phyloP scores from a whole-genome alignment of 83 land plant genomes.

The Picea engelmannii region DNA sequence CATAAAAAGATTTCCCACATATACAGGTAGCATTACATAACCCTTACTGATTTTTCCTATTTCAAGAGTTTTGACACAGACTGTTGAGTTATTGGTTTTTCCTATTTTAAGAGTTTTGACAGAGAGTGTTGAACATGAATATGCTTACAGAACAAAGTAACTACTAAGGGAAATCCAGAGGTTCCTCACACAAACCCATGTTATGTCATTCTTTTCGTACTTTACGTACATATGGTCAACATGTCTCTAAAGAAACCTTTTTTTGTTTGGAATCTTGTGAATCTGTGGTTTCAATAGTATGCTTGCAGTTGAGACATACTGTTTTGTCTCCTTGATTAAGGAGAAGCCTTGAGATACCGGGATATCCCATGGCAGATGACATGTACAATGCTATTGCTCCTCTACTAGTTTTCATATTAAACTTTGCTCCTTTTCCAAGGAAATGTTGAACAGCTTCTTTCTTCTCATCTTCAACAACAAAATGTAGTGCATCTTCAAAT shows the following conservation, averaged over 20 bases:
- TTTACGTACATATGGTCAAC: not conserved
- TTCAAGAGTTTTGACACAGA: no score
- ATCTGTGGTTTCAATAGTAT: not conserved
- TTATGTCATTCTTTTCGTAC: not conserved
- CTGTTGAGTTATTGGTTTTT: no score
- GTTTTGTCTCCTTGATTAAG: constrained; percentile 19
- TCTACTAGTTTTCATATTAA: constrained; percentile 31
- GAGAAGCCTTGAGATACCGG: constrained; percentile 38
- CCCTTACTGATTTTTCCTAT: no score
- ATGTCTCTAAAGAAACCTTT: not conserved
- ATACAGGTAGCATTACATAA: no score
- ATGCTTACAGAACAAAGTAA: not conserved
- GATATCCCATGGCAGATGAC: constrained; percentile 41
- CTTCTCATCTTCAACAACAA: constrained; percentile 58
- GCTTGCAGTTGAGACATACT: constrained; percentile 2
- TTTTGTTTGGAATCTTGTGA: constrained; percentile 3
- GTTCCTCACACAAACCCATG: not conserved
- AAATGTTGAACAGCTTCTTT: constrained; percentile 40
- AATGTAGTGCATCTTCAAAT: constrained; percentile 47
- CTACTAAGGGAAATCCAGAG: not conserved
- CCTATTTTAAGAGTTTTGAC: no score
- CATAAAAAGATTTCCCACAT: no score
- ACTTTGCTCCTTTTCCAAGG: constrained; percentile 41
- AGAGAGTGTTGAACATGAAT: not conserved
- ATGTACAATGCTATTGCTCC: constrained; percentile 52